A percentile compares a stretch with the other conserved stretches of the same genome.
These are phyloP conservation scores for Vitis rotundifolia DNA, from an alignment of 164 flowering plant genomes.

Conservation along the genomic window DNA sequence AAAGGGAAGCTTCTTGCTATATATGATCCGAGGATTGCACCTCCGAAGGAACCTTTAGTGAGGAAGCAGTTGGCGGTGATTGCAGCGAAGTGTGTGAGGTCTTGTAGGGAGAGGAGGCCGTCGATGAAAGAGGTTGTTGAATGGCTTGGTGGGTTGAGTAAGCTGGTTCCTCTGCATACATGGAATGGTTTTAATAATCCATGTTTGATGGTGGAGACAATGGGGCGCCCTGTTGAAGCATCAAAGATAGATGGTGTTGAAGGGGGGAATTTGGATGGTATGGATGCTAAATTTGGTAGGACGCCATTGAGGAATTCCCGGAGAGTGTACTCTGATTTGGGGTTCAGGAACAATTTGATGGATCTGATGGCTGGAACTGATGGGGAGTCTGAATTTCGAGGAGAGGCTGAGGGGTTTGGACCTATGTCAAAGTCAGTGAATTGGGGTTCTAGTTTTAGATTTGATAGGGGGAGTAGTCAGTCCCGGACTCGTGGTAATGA, in stretches of 20 bases:
- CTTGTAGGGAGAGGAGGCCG: conserved; percentile 79
- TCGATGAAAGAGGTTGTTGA: conserved; percentile 73
- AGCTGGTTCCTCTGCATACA: conserved; percentile 51
- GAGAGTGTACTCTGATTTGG: conserved; percentile 73
- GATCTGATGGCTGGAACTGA: conserved; percentile 66
- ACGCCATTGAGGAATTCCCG: conserved; percentile 35
- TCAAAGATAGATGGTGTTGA: conserved; percentile 16
- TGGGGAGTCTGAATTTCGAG: conserved; percentile 27
- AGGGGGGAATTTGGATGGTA: conserved; percentile 25
- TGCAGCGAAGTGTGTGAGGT: conserved; percentile 85
- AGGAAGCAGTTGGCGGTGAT: conserved; percentile 74
- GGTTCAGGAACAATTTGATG: conserved; percentile 68
- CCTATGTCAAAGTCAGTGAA: conserved; percentile 14
- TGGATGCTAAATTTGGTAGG: conserved; percentile 21
- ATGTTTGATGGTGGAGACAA: conserved; percentile 74
- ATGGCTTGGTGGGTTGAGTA: conserved; percentile 55
- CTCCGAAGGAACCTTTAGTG: conserved; percentile 63
- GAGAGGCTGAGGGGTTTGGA: conserved; percentile 27
- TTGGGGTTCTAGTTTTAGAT: conserved; percentile 35
- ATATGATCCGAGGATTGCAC: conserved; percentile 69
- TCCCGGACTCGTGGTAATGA: conserved; percentile 13
- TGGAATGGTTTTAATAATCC: conserved; percentile 82
- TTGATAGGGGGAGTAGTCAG: conserved; percentile 27
- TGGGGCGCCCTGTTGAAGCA: conserved; percentile 54
- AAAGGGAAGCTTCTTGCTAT: conserved; percentile 64